A percentile compares a stretch with the other conserved stretches of the same genome.
Evolutionary conservation across 768 basidiomycete species (phyloP).

Genomic region (Glaciozyma antarctica): DNA sequence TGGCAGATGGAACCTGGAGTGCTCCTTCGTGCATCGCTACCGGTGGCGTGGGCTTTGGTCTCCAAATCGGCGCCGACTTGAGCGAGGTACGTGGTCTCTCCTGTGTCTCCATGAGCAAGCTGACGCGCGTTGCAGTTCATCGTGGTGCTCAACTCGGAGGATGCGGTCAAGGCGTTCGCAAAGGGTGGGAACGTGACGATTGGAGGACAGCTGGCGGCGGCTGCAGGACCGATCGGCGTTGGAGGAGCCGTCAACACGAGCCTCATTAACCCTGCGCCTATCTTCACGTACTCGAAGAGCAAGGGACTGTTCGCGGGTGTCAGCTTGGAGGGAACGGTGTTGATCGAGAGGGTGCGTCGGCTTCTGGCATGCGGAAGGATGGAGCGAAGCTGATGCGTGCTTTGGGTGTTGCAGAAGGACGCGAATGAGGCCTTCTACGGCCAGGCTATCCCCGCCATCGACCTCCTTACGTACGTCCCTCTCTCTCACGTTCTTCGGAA

Average conservation of each 20-base stretch:
- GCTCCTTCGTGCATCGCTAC: conserved; percentile 96
- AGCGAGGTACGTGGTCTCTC: conserved; percentile 40
- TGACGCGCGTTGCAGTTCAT: conserved; percentile 58
- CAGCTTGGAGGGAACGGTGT: conserved; percentile 83
- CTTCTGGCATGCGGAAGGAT: not conserved
- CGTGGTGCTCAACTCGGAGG: conserved; percentile 90
- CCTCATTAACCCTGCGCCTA: conserved; percentile 69
- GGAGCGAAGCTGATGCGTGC: not conserved
- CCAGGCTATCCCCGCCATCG: conserved; percentile 72
- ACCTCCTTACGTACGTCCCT: conserved; percentile 56
- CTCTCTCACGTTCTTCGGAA: not conserved
- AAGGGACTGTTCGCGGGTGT: conserved; percentile 87
- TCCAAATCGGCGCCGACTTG: conserved; percentile 91
- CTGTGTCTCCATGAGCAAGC: not conserved
- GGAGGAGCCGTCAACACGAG: conserved; percentile 42
- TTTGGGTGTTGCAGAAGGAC: conserved; percentile 51
- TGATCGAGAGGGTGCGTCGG: conserved; percentile 60
- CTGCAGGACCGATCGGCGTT: conserved; percentile 45
- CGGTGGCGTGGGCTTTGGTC: conserved; percentile 85
- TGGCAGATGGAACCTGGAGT: conserved; percentile 77
- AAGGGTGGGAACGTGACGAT: conserved; percentile 93
- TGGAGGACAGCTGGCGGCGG: conserved; percentile 75
- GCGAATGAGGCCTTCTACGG: conserved; percentile 96
- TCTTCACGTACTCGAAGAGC: conserved; percentile 56
- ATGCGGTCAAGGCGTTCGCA: conserved; percentile 89